These are phyloP conservation scores for Herpetospermum pedunculosum DNA, from an alignment of 306 rosid species.

Conservation along the genomic window DNA sequence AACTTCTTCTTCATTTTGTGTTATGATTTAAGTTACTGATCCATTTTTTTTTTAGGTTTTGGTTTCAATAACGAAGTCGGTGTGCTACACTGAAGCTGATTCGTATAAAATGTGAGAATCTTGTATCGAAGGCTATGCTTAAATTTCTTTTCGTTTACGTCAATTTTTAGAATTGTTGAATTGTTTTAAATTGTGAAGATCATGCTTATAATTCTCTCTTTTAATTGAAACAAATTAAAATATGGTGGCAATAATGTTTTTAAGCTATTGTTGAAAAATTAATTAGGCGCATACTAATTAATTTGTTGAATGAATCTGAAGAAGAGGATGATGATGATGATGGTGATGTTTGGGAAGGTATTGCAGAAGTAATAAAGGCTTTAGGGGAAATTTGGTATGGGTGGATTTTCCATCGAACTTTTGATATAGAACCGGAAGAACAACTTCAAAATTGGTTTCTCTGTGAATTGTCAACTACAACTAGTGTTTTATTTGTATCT, in stretches of 20 bases:
- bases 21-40: not conserved
- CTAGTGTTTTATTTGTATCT: not conserved
- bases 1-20: not conserved
- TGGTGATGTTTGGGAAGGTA: too few species aligned
- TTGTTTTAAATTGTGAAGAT: not conserved
- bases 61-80: slow-evolving; percentile 63
- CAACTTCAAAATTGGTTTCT: not conserved
- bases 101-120: slow-evolving; percentile 57
- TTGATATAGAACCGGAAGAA: not conserved
- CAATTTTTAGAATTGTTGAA: not conserved
- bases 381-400: not conserved
- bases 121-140: not conserved
- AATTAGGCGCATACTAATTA: too few species aligned
- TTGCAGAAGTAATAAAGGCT: not conserved
- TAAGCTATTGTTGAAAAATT: too few species aligned
- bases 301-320: too few species aligned
- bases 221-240: too few species aligned
- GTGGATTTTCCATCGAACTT: not conserved
- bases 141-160: too few species aligned
- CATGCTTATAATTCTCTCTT: too few species aligned
- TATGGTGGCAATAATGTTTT: too few species aligned
- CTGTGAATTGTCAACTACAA: not conserved
- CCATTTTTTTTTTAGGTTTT: slow-evolving; percentile 36
- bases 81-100: slow-evolving; percentile 84
- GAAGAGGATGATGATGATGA: too few species aligned